phyloP scores from a whole-genome alignment of 139 green algal genomes.

The Closterium sp. region DNA sequence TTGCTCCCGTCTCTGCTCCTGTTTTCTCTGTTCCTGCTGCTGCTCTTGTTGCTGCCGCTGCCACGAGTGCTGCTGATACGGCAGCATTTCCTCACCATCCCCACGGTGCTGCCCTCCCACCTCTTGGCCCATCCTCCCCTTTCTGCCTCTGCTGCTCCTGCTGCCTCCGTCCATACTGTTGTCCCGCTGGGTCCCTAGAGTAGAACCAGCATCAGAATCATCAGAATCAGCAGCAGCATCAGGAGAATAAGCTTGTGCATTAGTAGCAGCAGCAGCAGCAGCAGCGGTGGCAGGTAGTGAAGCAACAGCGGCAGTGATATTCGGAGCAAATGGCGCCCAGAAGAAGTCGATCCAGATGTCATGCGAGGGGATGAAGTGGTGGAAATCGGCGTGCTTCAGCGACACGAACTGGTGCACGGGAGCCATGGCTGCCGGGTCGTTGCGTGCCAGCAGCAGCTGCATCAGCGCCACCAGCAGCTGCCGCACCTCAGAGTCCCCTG shows the following conservation, averaged over 20 bases:
- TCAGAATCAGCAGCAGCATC: background rate
- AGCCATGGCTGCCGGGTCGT: background rate
- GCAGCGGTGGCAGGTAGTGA: background rate
- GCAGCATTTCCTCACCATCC: background rate
- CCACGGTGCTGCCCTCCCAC: background rate
- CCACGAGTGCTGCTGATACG: background rate
- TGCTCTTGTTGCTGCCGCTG: background rate
- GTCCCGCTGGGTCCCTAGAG: background rate
- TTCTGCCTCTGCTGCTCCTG: background rate
- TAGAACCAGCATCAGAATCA: background rate
- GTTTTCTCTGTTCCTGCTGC: background rate
- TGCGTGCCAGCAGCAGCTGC: slow-evolving; percentile 6
- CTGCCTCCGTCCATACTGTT: background rate
- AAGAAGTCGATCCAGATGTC: background rate
- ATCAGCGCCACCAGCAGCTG: slow-evolving; percentile 21
- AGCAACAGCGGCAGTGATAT: slow-evolving; percentile 11
- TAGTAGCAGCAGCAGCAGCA: background rate
- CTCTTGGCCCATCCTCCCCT: background rate
- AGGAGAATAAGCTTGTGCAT: background rate
- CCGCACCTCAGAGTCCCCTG: slow-evolving; percentile 18
- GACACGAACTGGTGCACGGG: background rate
- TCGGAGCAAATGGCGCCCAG: slow-evolving; percentile 1
- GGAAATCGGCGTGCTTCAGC: slow-evolving; percentile 6
- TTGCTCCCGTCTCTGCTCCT: background rate
- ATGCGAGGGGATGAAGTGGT: slow-evolving; percentile 4